A percentile compares a stretch with the other conserved stretches of the same genome.
Evolutionary conservation across 108 stramenopile species (phyloP).

Genomic region (Parietichytrium sp.): DNA sequence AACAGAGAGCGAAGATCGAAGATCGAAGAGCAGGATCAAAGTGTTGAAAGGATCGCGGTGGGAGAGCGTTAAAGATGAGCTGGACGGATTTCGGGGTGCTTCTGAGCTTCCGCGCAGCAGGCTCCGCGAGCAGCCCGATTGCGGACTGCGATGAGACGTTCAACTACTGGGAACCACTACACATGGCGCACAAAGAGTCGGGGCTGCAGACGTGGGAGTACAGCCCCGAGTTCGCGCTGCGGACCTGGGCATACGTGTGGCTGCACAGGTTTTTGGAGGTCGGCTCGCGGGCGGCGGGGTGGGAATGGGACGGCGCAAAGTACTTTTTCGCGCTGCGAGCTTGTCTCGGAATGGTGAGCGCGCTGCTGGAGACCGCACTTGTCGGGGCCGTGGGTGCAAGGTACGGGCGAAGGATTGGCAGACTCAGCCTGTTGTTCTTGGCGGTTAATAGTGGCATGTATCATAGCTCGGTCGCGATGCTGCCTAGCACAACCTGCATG

Average conservation of each 20-base stretch:
- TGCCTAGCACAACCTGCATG: slow-evolving; percentile 75
- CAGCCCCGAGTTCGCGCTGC: slow-evolving; percentile 76
- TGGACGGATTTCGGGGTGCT: not conserved
- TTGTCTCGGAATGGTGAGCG: slow-evolving; percentile 55
- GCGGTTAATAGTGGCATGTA: slow-evolving; percentile 69
- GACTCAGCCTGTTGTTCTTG: slow-evolving; percentile 55
- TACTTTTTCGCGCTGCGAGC: slow-evolving; percentile 61
- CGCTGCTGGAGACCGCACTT: slow-evolving; percentile 38
- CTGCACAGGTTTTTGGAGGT: slow-evolving; percentile 55
- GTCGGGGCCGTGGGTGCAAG: not conserved
- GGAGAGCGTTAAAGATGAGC: not conserved
- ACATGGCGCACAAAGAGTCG: slow-evolving; percentile 75
- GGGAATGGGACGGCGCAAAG: slow-evolving; percentile 49
- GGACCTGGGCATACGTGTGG: slow-evolving; percentile 84
- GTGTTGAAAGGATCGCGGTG: not conserved
- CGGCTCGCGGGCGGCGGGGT: not conserved
- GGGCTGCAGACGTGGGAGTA: slow-evolving; percentile 86
- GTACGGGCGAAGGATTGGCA: slow-evolving; percentile 37
- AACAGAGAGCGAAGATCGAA: not conserved
- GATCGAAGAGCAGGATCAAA: not conserved
- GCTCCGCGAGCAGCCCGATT: slow-evolving; percentile 48
- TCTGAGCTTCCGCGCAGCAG: not conserved
- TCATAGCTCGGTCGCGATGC: slow-evolving; percentile 72
- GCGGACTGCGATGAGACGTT: slow-evolving; percentile 96
- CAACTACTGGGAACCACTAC: slow-evolving; percentile 98